phyloP scores from a whole-genome alignment of 148 eudicot species.

The Spergularia marina region DNA sequence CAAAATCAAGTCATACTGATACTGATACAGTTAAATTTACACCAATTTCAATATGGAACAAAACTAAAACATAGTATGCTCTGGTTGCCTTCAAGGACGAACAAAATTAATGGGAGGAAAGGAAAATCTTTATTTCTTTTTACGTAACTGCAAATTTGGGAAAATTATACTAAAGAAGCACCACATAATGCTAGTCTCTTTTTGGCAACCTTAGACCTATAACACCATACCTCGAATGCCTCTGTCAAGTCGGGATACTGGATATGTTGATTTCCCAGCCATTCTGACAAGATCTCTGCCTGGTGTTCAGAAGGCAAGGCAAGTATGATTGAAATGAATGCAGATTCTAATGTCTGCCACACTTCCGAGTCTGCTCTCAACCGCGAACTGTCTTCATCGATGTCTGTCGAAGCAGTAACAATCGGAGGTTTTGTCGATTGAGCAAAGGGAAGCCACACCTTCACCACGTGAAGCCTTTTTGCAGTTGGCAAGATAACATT shows the following conservation, averaged over 20 bases:
- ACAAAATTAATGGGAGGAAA: neutral
- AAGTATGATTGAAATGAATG: conserved; percentile 72
- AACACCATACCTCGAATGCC: conserved; percentile 95
- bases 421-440: conserved; percentile 46
- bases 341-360: conserved; percentile 80
- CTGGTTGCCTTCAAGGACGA: neutral
- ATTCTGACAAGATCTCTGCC: conserved; percentile 71
- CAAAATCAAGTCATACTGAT: neutral
- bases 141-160: neutral
- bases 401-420: conserved; percentile 38
- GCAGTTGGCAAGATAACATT: conserved; percentile 54
- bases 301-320: conserved; percentile 73
- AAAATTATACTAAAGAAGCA: conserved; percentile 32
- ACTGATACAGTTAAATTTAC: no score
- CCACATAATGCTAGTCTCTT: conserved; percentile 53
- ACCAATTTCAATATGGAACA: no score
- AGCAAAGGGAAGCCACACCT: conserved; percentile 76
- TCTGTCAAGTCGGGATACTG: conserved; percentile 85
- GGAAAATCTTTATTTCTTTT: no score
- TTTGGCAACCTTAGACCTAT: conserved; percentile 82
- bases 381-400: conserved; percentile 36
- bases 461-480: conserved; percentile 68
- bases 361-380: conserved; percentile 57
- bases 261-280: conserved; percentile 58
- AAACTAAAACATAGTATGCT: neutral